A percentile compares a stretch with the other conserved stretches of the same genome.
These are phyloP conservation scores for Fusarium dimerum DNA, from an alignment of 2,329 filamentous ascomycete genomes.

Conservation along the genomic window DNA sequence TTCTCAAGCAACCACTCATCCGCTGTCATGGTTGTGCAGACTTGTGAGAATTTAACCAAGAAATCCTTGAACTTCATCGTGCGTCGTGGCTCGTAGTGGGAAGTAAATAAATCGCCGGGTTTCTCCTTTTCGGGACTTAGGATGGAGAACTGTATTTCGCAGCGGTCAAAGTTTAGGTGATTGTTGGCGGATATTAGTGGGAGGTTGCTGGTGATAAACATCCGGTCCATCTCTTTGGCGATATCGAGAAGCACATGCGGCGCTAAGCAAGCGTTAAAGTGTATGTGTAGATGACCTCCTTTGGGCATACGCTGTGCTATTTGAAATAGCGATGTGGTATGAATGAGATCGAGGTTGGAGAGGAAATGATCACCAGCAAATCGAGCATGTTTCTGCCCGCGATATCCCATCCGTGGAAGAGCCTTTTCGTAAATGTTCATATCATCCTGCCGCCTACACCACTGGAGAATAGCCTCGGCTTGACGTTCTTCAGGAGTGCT, in stretches of 20 bases:
- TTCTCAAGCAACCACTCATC: conserved; percentile 62
- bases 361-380: conserved; percentile 60
- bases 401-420: conserved; percentile 36
- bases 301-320: conserved; percentile 66
- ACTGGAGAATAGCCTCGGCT: conserved; percentile 43
- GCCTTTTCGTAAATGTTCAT: conserved; percentile 38
- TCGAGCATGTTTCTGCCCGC: conserved; percentile 45
- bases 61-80: conserved; percentile 48
- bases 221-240: conserved; percentile 58
- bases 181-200: conserved; percentile 45
- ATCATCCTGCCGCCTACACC: conserved; percentile 39
- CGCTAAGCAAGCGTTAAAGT: conserved; percentile 74
- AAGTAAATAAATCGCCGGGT: conserved; percentile 50
- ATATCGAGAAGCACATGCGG: conserved; percentile 59
- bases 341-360: conserved; percentile 54
- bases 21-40: conserved; percentile 29
- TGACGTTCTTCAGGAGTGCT: conserved; percentile 37
- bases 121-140: conserved; percentile 36
- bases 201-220: conserved; percentile 66
- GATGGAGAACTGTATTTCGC: conserved; percentile 65
- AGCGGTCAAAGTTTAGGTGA: conserved; percentile 47
- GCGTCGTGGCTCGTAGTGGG: conserved; percentile 45
- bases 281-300: conserved; percentile 71
- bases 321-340: conserved; percentile 56
- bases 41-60: conserved; percentile 34